Conservation (phyloP, 768 basidiomycete species). For the Hygrocybe coccinea region DNA sequence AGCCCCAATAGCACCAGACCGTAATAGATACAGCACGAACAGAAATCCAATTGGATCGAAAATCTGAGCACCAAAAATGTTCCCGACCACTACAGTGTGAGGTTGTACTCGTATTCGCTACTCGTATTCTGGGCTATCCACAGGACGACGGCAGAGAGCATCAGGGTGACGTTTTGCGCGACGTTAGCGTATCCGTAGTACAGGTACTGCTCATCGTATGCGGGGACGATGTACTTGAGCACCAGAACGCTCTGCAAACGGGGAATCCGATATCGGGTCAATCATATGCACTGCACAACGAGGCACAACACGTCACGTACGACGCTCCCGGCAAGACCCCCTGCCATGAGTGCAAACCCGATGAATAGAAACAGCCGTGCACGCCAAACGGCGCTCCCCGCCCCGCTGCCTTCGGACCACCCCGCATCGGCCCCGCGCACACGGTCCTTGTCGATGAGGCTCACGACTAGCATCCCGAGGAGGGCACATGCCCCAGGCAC, state of each 20-base stretch:
- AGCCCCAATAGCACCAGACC: no score
- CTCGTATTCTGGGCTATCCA: constrained; percentile 88
- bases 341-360: constrained; percentile 96
- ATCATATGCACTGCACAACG: neutral
- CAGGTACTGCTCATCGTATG: constrained; percentile 67
- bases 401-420: constrained; percentile 58
- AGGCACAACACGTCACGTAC: constrained; percentile 46
- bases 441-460: constrained; percentile 91
- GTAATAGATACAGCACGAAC: neutral
- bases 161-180: constrained; percentile 82
- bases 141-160: constrained; percentile 80
- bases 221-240: constrained; percentile 80
- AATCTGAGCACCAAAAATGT: neutral
- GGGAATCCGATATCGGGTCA: no score
- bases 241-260: constrained; percentile 80
- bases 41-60: no score
- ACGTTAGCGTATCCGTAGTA: constrained; percentile 96
- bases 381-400: constrained; percentile 76
- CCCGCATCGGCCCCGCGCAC: constrained; percentile 61
- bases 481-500: constrained; percentile 92
- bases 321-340: constrained; percentile 94
- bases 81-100: constrained; percentile 52
- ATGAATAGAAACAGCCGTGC: constrained; percentile 88
- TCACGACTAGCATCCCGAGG: constrained; percentile 87
- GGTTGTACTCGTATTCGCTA: constrained; percentile 90